Percentiles rank a stretch among this genome's conserved stretches.
Conservation (phyloP, 768 basidiomycete species). For the Suillus cothurnatus region DNA sequence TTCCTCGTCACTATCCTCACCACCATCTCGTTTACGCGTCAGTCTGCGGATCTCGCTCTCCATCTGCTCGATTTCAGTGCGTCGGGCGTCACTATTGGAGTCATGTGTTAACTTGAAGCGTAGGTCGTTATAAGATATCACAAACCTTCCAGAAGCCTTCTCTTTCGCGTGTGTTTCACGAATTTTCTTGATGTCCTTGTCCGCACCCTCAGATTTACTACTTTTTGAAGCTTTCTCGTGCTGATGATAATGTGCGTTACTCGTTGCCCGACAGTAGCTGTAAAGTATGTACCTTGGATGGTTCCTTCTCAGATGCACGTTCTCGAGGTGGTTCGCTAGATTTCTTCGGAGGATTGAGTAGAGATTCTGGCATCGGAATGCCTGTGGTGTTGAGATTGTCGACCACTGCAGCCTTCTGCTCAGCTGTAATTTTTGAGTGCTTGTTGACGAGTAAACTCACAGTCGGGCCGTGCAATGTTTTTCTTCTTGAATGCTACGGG, state of each 20-base stretch:
- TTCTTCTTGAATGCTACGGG: conserved; percentile 69
- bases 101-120: conserved; percentile 6
- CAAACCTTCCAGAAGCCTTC: conserved; percentile 63
- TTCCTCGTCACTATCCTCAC: conserved; percentile 66
- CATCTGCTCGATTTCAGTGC: conserved; percentile 83
- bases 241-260: not conserved
- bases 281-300: conserved; percentile 21
- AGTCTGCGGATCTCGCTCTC: conserved; percentile 86
- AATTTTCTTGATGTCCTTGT: conserved; percentile 64
- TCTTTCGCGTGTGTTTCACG: conserved; percentile 77
- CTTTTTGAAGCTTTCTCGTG: conserved; percentile 36
- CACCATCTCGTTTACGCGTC: conserved; percentile 55
- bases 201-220: conserved; percentile 38
- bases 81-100: conserved; percentile 55
- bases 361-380: conserved; percentile 13
- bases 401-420: conserved; percentile 22
- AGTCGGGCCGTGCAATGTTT: conserved; percentile 78
- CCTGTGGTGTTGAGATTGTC: conserved; percentile 15
- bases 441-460: conserved; percentile 46
- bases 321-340: conserved; percentile 9
- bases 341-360: conserved; percentile 10
- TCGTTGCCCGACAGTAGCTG: not conserved
- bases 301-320: not conserved
- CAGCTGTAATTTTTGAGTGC: not conserved
- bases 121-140: conserved; percentile 6